Evolutionary conservation across 257 asterid genomes (phyloP), one percentile per base, ranked within the genome.

Genomic region (Rhazya stricta): DNA sequence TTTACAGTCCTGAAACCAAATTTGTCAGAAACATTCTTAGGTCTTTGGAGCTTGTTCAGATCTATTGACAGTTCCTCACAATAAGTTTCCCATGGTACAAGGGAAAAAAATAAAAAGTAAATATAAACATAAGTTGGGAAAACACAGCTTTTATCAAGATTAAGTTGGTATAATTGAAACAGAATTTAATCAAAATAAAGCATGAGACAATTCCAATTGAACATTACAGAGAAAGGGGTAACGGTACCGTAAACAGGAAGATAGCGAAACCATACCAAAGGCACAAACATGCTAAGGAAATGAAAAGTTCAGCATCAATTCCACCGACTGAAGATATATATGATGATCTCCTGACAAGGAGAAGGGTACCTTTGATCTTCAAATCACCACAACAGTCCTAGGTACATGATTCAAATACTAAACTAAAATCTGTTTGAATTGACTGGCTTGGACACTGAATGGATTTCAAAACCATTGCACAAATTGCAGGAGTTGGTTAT

Each of bases 31-130:
- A 89, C 84, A 56, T 88, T 85, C 82, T 73, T 87, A 2, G 98
- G 97, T 36, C 61, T 89, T 74, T 93, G 98, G 82, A 88, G 98
- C 92, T 93, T 93, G 67, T 72, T 65, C 58, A 93, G 87, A 88
- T 93, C 98, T 25, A 93, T 89, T 30, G 95, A 79, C 79, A 82
- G 12, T 79, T 91, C 88, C 51, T 97, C 77, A 41, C 66, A 81
- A 79, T 93, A 91, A 30, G 96, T 79, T 67, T 93, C 97, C 98
- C 98, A 93, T 37, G 98, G 98, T 93, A 78, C 89, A 82, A 71
- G 76, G 50, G 30, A 29, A 60, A 81, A 76, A n/a, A n/a, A n/a
- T n/a, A n/a, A n/a, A n/a, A 41, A 16, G 30, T 77, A 74, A 53
- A 34, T 39, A 30, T 23, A n/a, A n/a, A n/a, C n/a, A 32, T 50